Evolutionary conservation across 768 basidiomycete species (phyloP).

Genomic region (Suillus plorans): DNA sequence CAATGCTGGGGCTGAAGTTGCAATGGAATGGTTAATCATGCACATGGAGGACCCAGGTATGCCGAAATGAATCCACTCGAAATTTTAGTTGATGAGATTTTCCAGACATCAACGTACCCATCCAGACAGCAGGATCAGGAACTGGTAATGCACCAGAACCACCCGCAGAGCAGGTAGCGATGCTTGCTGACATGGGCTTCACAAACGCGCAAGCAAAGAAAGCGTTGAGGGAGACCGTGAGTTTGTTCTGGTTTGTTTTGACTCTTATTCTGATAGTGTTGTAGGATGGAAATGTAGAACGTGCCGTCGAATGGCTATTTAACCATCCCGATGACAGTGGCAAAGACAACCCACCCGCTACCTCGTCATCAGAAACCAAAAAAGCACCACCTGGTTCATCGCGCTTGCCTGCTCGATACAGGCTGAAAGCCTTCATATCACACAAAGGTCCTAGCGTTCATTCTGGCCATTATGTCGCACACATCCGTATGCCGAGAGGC

Average conservation of each 20-base stretch:
- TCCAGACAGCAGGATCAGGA: slow-evolving; percentile 36
- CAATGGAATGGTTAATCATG: slow-evolving; percentile 94
- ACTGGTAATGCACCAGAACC: slow-evolving; percentile 49
- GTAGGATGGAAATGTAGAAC: slow-evolving; percentile 72
- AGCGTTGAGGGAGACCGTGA: slow-evolving; percentile 81
- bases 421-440: slow-evolving; percentile 91
- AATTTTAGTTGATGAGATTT: not conserved
- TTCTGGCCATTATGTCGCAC: slow-evolving; percentile 91
- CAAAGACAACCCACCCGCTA: slow-evolving; percentile 42
- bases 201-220: slow-evolving; percentile 79
- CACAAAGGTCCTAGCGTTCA: slow-evolving; percentile 97
- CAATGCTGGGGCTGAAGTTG: slow-evolving; percentile 67
- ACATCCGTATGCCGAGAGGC: slow-evolving; percentile 43
- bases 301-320: slow-evolving; percentile 96
- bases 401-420: slow-evolving; percentile 71
- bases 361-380: slow-evolving; percentile 19
- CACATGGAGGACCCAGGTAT: slow-evolving; percentile 94
- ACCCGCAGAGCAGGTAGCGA: slow-evolving; percentile 63
- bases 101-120: slow-evolving; percentile 84
- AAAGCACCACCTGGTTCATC: slow-evolving; percentile 49
- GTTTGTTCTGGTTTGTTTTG: slow-evolving; percentile 23
- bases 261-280: not conserved
- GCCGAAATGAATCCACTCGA: slow-evolving; percentile 11
- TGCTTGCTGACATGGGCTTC: slow-evolving; percentile 93
- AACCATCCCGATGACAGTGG: slow-evolving; percentile 87